A percentile compares a stretch with the other conserved stretches of the same genome.
Conservation (phyloP, 2,329 filamentous ascomycete genomes). For the Calonectria ilicicola region DNA sequence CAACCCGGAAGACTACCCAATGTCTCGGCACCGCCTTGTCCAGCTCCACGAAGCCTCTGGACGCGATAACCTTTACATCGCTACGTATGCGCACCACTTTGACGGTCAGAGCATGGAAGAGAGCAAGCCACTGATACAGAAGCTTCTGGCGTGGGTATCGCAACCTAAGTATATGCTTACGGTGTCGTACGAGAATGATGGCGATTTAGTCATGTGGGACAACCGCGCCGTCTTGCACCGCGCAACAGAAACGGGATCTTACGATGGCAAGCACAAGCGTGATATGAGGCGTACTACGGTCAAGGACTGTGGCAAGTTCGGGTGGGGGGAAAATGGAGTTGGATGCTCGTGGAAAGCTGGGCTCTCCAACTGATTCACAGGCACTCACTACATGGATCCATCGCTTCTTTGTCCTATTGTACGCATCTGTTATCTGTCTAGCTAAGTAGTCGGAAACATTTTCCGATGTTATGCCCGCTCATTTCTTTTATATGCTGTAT, state of each 20-base stretch:
- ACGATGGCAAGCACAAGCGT: slow-evolving; percentile 2
- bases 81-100: slow-evolving; percentile 10
- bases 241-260: neutral
- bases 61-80: slow-evolving; percentile 6
- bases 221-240: slow-evolving; percentile 9
- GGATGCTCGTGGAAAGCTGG: slow-evolving; percentile 6
- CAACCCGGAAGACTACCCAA: neutral
- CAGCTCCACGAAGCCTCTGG: slow-evolving; percentile 1
- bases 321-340: slow-evolving; percentile 3
- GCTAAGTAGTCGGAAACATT: no score
- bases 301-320: slow-evolving; percentile 4
- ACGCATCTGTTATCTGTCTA: no score
- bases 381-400: no score
- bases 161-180: slow-evolving; percentile 12
- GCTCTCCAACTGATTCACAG: neutral
- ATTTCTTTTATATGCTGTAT: no score
- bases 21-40: slow-evolving; percentile 7
- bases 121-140: neutral
- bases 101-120: slow-evolving; percentile 2
- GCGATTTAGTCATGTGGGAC: slow-evolving; percentile 12
- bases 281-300: slow-evolving; percentile 14
- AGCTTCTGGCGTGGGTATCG: slow-evolving; percentile 7
- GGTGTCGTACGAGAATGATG: slow-evolving; percentile 1
- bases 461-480: no score
- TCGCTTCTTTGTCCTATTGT: no score